Conservation (phyloP, 2,329 filamentous ascomycete genomes). For the Neonectria faginata region DNA sequence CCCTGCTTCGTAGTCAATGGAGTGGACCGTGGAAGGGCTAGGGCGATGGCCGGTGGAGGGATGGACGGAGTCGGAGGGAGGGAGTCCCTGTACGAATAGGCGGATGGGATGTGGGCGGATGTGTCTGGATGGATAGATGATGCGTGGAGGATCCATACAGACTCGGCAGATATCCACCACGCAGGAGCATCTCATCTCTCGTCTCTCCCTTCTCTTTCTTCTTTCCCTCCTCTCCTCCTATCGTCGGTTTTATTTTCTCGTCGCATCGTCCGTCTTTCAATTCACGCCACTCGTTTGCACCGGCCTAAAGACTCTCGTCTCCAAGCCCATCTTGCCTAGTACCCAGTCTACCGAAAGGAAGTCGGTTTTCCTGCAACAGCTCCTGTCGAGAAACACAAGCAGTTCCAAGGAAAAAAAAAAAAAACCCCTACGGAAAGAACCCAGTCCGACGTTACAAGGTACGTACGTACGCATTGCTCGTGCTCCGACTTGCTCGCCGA, state of each 20-base stretch:
- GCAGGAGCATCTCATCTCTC: conserved; percentile 44
- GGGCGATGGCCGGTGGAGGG: not conserved
- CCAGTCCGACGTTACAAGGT: conserved; percentile 40
- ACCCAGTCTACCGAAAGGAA: conserved; percentile 35
- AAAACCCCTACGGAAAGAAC: conserved; percentile 34
- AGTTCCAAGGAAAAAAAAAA: conserved; percentile 27
- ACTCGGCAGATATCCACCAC: conserved; percentile 42
- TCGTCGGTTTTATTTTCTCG: conserved; percentile 45
- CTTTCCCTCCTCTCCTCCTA: conserved; percentile 43
- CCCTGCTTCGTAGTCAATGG: conserved; percentile 7
- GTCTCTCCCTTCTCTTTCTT: conserved; percentile 39
- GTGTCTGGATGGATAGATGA: conserved; percentile 8
- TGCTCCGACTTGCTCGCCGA: conserved; percentile 37
- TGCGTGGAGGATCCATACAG: conserved; percentile 35
- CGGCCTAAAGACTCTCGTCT: conserved; percentile 47
- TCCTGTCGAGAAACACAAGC: conserved; percentile 42
- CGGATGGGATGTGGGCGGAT: conserved; percentile 13
- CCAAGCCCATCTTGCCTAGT: conserved; percentile 43
- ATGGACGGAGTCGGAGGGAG: not conserved
- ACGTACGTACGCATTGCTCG: conserved; percentile 39
- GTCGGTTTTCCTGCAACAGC: conserved; percentile 32
- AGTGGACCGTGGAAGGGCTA: not conserved
- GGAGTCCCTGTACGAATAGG: conserved; percentile 11
- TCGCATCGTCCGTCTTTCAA: conserved; percentile 47
- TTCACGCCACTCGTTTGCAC: conserved; percentile 56